Evolutionary conservation across 2,329 filamentous ascomycete species (phyloP).

Genomic region (Aureobasidium subglaciale): DNA sequence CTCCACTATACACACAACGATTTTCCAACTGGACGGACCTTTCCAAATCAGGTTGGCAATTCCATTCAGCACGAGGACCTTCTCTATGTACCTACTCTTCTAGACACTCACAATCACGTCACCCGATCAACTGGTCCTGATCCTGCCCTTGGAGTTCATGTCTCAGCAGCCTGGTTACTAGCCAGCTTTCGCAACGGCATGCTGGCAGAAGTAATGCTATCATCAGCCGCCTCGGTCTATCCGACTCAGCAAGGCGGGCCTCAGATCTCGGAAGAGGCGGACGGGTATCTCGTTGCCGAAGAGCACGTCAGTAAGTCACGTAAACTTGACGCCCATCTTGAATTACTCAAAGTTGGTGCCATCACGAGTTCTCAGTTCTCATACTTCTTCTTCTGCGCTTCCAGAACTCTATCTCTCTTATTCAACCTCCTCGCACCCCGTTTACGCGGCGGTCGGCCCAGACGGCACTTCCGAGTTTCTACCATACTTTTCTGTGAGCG

Average conservation of each 20-base stretch:
- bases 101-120: not conserved
- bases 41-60: not conserved
- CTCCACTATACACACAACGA: conserved; percentile 9
- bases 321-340: not conserved
- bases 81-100: not conserved
- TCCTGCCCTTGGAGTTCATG: not conserved
- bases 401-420: conserved; percentile 8
- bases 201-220: not conserved
- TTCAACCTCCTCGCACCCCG: not conserved
- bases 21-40: not conserved
- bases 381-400: conserved; percentile 3
- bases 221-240: not conserved
- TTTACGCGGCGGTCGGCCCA: not conserved
- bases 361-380: conserved; percentile 11
- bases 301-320: not conserved
- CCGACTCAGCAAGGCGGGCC: not conserved
- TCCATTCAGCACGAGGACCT: not conserved
- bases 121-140: not conserved
- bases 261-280: not conserved
- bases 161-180: not conserved
- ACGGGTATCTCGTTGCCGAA: not conserved
- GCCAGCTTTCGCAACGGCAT: not conserved
- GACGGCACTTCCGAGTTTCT: not conserved
- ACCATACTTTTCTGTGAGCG: conserved; percentile 12
- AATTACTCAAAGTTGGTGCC: conserved; percentile 4